Evolutionary conservation across 1,284 basidiomycete species (phyloP).

Genomic region (Ceraceosorus bombacis): DNA sequence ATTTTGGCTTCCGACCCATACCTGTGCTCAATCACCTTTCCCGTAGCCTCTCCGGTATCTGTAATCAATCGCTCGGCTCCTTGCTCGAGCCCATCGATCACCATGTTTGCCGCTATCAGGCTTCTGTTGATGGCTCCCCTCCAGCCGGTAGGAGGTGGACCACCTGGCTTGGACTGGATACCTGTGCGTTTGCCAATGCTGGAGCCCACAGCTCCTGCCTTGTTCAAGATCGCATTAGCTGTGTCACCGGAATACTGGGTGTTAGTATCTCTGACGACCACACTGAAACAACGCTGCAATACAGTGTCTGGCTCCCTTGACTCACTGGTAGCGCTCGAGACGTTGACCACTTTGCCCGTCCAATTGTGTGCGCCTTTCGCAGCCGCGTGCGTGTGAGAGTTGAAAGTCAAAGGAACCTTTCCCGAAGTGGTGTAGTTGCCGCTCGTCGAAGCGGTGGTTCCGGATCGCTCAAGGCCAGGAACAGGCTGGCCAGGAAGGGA

Average conservation of each 20-base stretch:
- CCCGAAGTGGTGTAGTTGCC: no score
- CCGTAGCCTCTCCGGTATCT: constrained; percentile 36
- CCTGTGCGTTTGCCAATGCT: constrained; percentile 44
- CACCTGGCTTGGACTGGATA: constrained; percentile 36
- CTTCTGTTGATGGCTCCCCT: constrained; percentile 43
- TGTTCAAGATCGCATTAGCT: constrained; percentile 33
- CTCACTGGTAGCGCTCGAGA: background rate
- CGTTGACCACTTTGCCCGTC: background rate
- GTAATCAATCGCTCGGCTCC: constrained; percentile 35
- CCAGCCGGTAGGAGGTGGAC: constrained; percentile 34
- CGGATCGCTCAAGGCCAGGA: no score
- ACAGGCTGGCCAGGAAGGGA: no score
- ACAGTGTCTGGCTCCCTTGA: constrained; percentile 5
- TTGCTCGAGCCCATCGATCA: constrained; percentile 46
- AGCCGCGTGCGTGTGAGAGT: background rate
- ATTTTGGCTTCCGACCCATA: constrained; percentile 46
- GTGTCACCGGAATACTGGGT: constrained; percentile 20
- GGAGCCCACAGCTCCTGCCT: constrained; percentile 43
- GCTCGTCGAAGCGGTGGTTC: no score
- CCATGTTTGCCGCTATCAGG: constrained; percentile 43
- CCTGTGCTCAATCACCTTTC: constrained; percentile 44
- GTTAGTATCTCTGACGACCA: constrained; percentile 2
- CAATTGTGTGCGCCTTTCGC: constrained; percentile 7
- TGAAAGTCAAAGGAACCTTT: background rate
- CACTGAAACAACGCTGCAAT: constrained; percentile 1